Evolutionary conservation across 192 early-diverging fungal species (phyloP).

Genomic region (Mortierella antarctica): DNA sequence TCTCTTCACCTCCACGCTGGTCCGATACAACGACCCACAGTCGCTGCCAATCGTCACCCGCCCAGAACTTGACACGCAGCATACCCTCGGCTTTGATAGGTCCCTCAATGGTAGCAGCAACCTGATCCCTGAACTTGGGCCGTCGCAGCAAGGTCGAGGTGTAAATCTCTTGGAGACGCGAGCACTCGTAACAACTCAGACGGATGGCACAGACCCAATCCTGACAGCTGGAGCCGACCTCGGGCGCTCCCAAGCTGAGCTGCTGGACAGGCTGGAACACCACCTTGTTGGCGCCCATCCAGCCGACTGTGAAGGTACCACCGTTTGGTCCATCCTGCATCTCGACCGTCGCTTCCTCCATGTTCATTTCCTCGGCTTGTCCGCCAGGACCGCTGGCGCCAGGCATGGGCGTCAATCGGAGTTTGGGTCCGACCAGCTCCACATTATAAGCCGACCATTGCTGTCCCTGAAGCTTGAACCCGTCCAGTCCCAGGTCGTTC

Average conservation of each 20-base stretch:
- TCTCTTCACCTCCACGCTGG: slow-evolving; percentile 57
- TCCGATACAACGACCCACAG: slow-evolving; percentile 65
- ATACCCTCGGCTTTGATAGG: slow-evolving; percentile 66
- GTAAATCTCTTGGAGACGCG: slow-evolving; percentile 81
- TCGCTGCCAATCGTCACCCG: slow-evolving; percentile 59
- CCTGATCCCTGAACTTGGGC: slow-evolving; percentile 56
- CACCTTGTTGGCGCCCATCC: slow-evolving; percentile 77
- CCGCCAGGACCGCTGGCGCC: slow-evolving; percentile 38
- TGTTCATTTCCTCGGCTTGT: slow-evolving; percentile 78
- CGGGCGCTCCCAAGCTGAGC: slow-evolving; percentile 61
- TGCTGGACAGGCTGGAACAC: slow-evolving; percentile 58
- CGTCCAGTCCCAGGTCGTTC: slow-evolving; percentile 71
- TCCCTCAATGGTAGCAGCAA: slow-evolving; percentile 61
- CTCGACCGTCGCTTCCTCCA: slow-evolving; percentile 72
- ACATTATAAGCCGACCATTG: slow-evolving; percentile 80
- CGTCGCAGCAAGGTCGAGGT: slow-evolving; percentile 66
- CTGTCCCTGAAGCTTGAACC: slow-evolving; percentile 65
- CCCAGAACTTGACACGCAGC: slow-evolving; percentile 65
- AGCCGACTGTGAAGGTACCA: slow-evolving; percentile 70
- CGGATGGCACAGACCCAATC: slow-evolving; percentile 79
- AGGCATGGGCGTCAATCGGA: slow-evolving; percentile 69
- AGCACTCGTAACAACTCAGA: slow-evolving; percentile 78
- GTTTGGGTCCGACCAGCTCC: slow-evolving; percentile 75
- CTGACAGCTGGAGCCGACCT: slow-evolving; percentile 62
- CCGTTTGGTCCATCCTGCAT: slow-evolving; percentile 69